Base-by-base conservation (phyloP, 257 asterid genomes). In the Solanum lycopersicoides region DNA sequence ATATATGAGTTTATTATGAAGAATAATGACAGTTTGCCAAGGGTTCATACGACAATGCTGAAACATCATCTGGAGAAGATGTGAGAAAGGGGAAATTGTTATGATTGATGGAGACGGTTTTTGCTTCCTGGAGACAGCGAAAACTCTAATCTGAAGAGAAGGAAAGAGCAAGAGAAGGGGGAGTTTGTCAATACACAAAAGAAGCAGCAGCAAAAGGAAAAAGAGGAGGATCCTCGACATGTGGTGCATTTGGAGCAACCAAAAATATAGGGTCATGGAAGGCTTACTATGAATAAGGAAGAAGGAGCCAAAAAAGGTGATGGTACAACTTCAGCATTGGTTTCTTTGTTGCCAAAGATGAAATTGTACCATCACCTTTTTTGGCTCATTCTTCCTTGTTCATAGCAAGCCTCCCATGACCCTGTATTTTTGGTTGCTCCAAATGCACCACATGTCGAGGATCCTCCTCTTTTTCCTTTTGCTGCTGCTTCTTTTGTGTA, bases 41-140 rank as follows among this genome's bases (percentile, higher is more conserved):
- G 89, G 92, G 88, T 91, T 82, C 96, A 94, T 82, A 53, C 69
- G 71, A 82, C 92, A 28, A 41, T 91, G 39, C 91, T 94, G 37
- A 87, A 88, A 65, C 89, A 91, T 89, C 96, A 94, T 73, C 88
- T 94, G 56, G 16, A 45, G 35, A 80, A 79, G 89, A 63, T n/a
- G 15, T 10, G 7, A n/a, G 71, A 63, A 63, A 63, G 5, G 71
- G 13, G 32, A 63, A 63, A 63, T 63, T 9, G 15, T 63, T 63
- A n/a, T 63, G 71, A n/a, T 56, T 56, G 32, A 63, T 23, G 71
- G 15, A 23, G 71, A n/a, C 32, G 32, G 15, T 63, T 63, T 63
- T 11, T 1, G 8, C 71, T 63, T 63, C 71, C 71, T n/a, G 32
- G 14, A 23, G 30, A 63, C 8, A 63, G 3, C 3, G 15, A n/a